Evolutionary conservation across 768 basidiomycete genomes (phyloP).

Genomic region (Fomitopsis serialis): DNA sequence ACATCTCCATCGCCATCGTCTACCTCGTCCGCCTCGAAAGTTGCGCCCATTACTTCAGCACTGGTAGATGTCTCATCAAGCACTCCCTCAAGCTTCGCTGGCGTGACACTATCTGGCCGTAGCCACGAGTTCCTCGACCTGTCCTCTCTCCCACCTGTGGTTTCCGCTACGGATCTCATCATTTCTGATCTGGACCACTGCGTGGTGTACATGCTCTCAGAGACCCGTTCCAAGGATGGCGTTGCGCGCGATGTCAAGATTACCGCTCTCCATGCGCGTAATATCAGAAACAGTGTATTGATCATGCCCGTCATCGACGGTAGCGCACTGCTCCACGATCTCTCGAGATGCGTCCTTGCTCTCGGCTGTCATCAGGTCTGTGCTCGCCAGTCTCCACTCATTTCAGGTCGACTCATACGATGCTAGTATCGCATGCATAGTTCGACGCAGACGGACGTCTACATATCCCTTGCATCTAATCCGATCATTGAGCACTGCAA

Average conservation of each 20-base stretch:
- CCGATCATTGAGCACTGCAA: conserved; percentile 79
- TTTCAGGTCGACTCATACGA: background rate
- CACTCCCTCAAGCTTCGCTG: background rate
- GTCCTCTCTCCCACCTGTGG: conserved; percentile 26
- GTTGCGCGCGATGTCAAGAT: conserved; percentile 22
- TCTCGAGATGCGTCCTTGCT: conserved; percentile 58
- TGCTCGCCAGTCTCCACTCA: background rate
- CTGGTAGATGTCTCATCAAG: too few relatives aligned
- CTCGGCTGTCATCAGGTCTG: conserved; percentile 79
- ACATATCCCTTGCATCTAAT: conserved; percentile 60
- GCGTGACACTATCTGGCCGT: conserved; percentile 41
- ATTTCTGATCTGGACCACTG: conserved; percentile 65
- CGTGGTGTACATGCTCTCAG: conserved; percentile 57
- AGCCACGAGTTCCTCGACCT: conserved; percentile 43
- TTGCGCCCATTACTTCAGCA: too few relatives aligned
- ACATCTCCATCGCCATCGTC: conserved; percentile 4
- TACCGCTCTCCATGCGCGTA: conserved; percentile 61
- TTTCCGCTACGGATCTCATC: conserved; percentile 44
- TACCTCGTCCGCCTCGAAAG: background rate
- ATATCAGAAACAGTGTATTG: conserved; percentile 55
- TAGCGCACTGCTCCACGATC: conserved; percentile 66
- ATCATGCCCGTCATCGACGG: conserved; percentile 62
- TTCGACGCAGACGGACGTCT: conserved; percentile 58
- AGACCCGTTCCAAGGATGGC: background rate
- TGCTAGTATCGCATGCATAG: conserved; percentile 84